Evolutionary conservation across 2,329 filamentous ascomycete genomes (phyloP).

Genomic region (Venturiaceae sp.): DNA sequence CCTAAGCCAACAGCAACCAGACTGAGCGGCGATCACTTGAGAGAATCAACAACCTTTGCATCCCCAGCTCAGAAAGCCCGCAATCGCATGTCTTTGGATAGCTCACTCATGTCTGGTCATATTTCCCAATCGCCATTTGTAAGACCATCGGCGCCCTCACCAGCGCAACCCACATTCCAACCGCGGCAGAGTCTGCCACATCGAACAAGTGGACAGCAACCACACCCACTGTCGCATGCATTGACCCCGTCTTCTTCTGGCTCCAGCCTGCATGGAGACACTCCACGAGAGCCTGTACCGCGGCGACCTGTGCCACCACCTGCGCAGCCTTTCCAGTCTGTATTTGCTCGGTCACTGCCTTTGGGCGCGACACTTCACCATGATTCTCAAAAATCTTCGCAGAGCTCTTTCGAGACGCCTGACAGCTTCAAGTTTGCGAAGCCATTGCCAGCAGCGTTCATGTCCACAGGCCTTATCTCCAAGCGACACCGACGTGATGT

Average conservation of each 20-base stretch:
- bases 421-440: conserved; percentile 67
- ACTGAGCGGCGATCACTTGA: conserved; percentile 22
- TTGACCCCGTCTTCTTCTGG: conserved; percentile 71
- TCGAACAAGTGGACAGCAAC: conserved; percentile 27
- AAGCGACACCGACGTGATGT: conserved; percentile 71
- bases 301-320: conserved; percentile 16
- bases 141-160: neutral
- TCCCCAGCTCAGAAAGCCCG: conserved; percentile 46
- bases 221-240: conserved; percentile 79
- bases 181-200: conserved; percentile 8
- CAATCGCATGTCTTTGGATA: conserved; percentile 70
- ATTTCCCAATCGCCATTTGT: conserved; percentile 54
- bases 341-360: conserved; percentile 68
- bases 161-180: neutral
- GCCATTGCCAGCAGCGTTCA: conserved; percentile 74
- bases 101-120: conserved; percentile 55
- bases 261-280: conserved; percentile 65
- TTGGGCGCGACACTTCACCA: conserved; percentile 40
- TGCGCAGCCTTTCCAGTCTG: conserved; percentile 4
- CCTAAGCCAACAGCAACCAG: conserved; percentile 26
- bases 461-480: conserved; percentile 88
- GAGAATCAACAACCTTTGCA: conserved; percentile 4
- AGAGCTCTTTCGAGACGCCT: conserved; percentile 60
- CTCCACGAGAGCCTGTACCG: conserved; percentile 51
- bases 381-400: conserved; percentile 27